phyloP scores from a whole-genome alignment of 2,329 filamentous ascomycete genomes.

The Sporothrix humicola region DNA sequence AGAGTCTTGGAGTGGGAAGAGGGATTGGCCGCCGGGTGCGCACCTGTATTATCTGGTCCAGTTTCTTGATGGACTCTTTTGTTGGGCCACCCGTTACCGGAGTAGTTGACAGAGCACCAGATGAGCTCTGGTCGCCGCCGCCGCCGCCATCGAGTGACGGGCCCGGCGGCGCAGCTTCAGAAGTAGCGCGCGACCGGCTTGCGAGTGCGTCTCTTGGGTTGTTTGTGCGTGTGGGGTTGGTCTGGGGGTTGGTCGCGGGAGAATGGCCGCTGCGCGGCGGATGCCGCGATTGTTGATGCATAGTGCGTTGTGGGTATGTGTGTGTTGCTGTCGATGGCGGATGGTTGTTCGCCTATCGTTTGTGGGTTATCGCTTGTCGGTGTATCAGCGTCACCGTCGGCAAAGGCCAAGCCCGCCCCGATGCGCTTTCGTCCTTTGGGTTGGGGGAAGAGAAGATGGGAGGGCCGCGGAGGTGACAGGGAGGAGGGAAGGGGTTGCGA shows the following conservation, averaged over 20 bases:
- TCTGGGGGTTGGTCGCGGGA: conserved; percentile 72
- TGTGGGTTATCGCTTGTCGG: too few species aligned
- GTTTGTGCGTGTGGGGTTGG: conserved; percentile 74
- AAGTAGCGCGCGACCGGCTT: conserved; percentile 52
- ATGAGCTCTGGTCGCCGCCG: conserved; percentile 48
- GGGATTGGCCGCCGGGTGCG: conserved; percentile 19
- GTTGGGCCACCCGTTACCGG: conserved; percentile 56
- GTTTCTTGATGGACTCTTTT: conserved; percentile 73
- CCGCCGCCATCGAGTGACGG: conserved; percentile 30
- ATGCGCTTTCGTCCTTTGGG: conserved; percentile 20
- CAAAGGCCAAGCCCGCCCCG: conserved; percentile 31
- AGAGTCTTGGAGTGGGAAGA: not conserved
- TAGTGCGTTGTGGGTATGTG: conserved; percentile 47
- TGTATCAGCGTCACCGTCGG: conserved; percentile 25
- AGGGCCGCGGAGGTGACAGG: conserved; percentile 4
- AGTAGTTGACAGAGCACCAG: conserved; percentile 44
- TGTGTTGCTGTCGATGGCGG: not conserved
- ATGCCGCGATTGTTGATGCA: conserved; percentile 89
- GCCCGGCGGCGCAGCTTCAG: conserved; percentile 49
- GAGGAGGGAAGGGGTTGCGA: not conserved
- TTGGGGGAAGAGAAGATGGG: not conserved
- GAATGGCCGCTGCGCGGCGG: conserved; percentile 71
- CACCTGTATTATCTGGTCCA: conserved; percentile 94
- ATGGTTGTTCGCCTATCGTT: conserved; percentile 5
- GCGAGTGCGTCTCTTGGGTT: conserved; percentile 69